Percentiles rank a stretch among this genome's conserved stretches.
Evolutionary conservation across 306 rosid species (phyloP).

Genomic region (Vicia faba): DNA sequence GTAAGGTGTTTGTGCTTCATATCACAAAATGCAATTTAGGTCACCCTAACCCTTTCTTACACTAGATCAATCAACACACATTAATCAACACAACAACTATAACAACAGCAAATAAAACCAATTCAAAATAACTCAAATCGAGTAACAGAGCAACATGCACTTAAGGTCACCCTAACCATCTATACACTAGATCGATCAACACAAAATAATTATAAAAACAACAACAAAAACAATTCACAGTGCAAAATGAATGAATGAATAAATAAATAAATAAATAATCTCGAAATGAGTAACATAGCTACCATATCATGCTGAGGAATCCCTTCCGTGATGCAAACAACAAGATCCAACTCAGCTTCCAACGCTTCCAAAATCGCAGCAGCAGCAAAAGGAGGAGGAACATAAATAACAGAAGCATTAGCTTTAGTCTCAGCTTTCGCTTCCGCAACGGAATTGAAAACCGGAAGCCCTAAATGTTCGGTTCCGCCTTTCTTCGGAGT

Average conservation of each 20-base stretch:
- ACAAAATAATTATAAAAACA: neutral
- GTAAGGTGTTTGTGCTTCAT: neutral
- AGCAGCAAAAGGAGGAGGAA: constrained; percentile 98
- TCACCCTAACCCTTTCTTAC: neutral
- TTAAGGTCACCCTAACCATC: no score
- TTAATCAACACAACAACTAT: neutral
- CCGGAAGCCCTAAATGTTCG: constrained; percentile 97
- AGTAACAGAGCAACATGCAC: no score
- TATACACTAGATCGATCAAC: no score
- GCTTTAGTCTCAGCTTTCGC: constrained; percentile 97
- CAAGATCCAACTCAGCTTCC: constrained; percentile 96
- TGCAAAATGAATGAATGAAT: constrained; percentile 10
- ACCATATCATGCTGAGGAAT: constrained; percentile 99
- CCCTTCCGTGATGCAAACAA: constrained; percentile 98
- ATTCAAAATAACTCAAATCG: neutral
- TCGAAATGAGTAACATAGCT: neutral
- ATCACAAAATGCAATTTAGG: neutral
- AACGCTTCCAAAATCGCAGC: constrained; percentile 87
- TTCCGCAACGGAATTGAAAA: constrained; percentile 88
- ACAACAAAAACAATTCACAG: neutral
- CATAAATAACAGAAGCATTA: constrained; percentile 88
- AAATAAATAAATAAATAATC: no score
- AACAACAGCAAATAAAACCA: neutral
- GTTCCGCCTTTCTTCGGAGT: constrained; percentile 99
- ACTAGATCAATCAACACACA: neutral